Conservation (phyloP, 306 rosid species). For the Carpinus viminea region DNA sequence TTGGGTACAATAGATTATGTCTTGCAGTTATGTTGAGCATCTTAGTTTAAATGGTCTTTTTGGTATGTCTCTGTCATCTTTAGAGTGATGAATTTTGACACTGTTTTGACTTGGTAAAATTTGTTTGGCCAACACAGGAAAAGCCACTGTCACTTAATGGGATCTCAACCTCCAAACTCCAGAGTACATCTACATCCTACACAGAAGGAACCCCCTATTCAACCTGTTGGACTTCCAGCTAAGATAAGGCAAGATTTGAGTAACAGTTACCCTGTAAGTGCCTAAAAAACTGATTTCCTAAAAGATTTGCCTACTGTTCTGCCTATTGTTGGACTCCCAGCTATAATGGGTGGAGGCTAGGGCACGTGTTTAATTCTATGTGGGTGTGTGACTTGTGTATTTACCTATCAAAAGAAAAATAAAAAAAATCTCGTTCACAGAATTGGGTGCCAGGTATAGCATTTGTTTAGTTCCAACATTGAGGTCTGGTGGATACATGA, state of each 20-base stretch:
- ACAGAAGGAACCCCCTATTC: constrained; percentile 35
- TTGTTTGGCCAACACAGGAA: constrained; percentile 68
- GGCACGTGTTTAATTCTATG: neutral
- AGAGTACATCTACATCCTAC: constrained; percentile 33
- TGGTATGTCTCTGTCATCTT: constrained; percentile 6
- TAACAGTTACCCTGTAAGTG: constrained; percentile 39
- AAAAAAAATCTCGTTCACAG: neutral
- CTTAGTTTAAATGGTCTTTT: constrained; percentile 4
- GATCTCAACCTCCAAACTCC: constrained; percentile 49
- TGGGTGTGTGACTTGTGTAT: neutral
- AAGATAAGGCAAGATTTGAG: constrained; percentile 17
- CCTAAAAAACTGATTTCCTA: constrained; percentile 20
- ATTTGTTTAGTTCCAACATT: neutral
- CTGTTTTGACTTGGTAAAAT: constrained; percentile 31
- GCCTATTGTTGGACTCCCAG: constrained; percentile 22
- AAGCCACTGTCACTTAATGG: constrained; percentile 69
- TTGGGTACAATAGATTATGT: neutral
- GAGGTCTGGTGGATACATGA: neutral
- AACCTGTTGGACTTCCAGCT: constrained; percentile 29
- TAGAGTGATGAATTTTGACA: constrained; percentile 12
- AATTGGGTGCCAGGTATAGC: neutral
- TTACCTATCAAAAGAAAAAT: too few relatives aligned
- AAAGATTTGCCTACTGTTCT: constrained; percentile 24
- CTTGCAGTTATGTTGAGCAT: neutral
- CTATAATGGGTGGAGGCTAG: neutral